Percentiles rank a stretch among this genome's conserved stretches.
Evolutionary conservation across 2,329 filamentous ascomycete genomes (phyloP).

Genomic region (Diaporthe sp.): DNA sequence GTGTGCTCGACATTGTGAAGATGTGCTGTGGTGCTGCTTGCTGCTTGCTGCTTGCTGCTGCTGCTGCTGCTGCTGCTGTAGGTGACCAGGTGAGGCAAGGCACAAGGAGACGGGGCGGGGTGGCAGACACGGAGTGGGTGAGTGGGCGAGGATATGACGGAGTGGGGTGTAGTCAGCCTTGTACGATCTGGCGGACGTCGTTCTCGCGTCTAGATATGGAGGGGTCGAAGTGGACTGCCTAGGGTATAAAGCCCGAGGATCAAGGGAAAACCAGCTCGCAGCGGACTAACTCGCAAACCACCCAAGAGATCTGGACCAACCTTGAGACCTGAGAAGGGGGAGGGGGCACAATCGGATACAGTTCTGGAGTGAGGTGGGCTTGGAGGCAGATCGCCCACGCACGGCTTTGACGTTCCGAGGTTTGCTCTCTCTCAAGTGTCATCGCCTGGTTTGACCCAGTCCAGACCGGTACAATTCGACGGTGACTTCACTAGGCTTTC

Average conservation of each 20-base stretch:
- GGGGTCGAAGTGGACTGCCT: slow-evolving; percentile 22
- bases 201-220: background rate
- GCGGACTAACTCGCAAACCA: background rate
- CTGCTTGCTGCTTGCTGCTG: too few species aligned
- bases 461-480: background rate
- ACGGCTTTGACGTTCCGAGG: slow-evolving; percentile 9
- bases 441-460: background rate
- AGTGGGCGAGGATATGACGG: background rate
- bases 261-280: background rate
- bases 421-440: slow-evolving; percentile 12
- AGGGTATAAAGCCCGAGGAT: slow-evolving; percentile 10
- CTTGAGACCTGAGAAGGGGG: background rate
- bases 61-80: slow-evolving; percentile 26
- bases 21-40: slow-evolving; percentile 24
- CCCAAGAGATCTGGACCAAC: slow-evolving; percentile 4
- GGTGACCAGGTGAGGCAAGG: background rate
- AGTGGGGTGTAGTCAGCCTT: slow-evolving; percentile 15
- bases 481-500: slow-evolving; percentile 31
- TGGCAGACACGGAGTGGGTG: background rate
- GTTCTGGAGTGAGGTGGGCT: slow-evolving; percentile 10
- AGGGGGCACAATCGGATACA: background rate
- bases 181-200: slow-evolving; percentile 19
- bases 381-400: background rate
- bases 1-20: slow-evolving; percentile 57
- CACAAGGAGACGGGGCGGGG: background rate